A percentile compares a stretch with the other conserved stretches of the same genome.
Evolutionary conservation across 164 flowering plant species (phyloP).

Genomic region (Sedum album): DNA sequence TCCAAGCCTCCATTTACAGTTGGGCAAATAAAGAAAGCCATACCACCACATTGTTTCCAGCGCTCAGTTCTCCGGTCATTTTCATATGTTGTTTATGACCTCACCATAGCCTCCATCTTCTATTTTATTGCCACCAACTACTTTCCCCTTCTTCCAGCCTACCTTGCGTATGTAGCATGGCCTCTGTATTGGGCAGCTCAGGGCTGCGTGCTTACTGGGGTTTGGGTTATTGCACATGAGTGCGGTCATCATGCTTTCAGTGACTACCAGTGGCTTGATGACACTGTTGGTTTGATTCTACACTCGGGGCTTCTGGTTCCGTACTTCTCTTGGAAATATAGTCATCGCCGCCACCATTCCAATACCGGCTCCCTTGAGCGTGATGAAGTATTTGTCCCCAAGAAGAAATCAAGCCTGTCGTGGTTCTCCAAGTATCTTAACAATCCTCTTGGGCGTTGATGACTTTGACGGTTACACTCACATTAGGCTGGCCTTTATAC

Average conservation of each 20-base stretch:
- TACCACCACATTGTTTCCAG: conserved; percentile 8
- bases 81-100: conserved; percentile 4
- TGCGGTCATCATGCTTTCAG: conserved; percentile 8
- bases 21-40: conserved; percentile 5
- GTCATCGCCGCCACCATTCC: conserved; percentile 8
- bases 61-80: neutral
- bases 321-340: conserved; percentile 7
- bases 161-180: neutral
- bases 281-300: conserved; percentile 3
- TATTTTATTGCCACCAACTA: conserved; percentile 2
- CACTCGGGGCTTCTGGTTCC: conserved; percentile 2
- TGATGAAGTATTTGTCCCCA: conserved; percentile 7
- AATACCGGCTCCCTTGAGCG: conserved; percentile 5
- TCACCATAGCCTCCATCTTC: conserved; percentile 2
- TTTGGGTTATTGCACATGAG: conserved; percentile 8
- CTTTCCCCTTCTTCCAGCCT: conserved; percentile 6
- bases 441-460: conserved; percentile 1
- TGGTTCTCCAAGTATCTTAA: conserved; percentile 5
- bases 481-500: conserved; percentile 3
- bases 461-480: neutral
- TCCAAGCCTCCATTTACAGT: conserved; percentile 6
- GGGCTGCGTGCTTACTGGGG: conserved; percentile 1
- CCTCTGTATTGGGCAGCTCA: conserved; percentile 3
- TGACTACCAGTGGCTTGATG: conserved; percentile 7
- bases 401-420: neutral